phyloP scores from a whole-genome alignment of 306 rosid genomes.

The Prunus kanzakura region DNA sequence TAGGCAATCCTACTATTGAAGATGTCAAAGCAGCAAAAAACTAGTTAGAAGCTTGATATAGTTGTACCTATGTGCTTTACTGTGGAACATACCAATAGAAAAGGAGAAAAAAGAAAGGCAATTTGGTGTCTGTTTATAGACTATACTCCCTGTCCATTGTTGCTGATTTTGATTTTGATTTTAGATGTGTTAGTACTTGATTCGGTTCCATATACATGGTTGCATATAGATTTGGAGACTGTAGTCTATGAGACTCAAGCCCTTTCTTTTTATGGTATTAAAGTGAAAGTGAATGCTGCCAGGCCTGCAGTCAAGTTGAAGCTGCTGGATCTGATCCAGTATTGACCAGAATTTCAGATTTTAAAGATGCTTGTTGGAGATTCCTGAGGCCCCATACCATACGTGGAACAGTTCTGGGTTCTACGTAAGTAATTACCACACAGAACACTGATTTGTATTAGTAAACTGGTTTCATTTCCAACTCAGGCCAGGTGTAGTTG shows the following conservation, averaged over 20 bases:
- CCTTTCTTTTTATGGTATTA: conserved; percentile 19
- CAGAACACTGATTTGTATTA: neutral
- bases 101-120: neutral
- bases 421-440: conserved; percentile 48
- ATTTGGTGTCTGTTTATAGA: neutral
- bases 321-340: conserved; percentile 77
- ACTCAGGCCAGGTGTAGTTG: conserved; percentile 2
- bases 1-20: neutral
- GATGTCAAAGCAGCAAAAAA: neutral
- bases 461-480: neutral
- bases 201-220: neutral
- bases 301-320: conserved; percentile 84
- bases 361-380: conserved; percentile 97
- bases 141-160: neutral
- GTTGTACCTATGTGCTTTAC: neutral
- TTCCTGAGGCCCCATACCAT: conserved; percentile 95
- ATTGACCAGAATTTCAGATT: conserved; percentile 47
- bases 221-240: neutral
- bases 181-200: neutral
- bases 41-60: neutral
- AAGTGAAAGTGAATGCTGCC: conserved; percentile 39
- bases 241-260: conserved; percentile 12
- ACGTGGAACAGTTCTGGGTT: conserved; percentile 89
- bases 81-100: neutral
- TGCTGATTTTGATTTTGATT: neutral